Evolutionary conservation across 2,329 filamentous ascomycete species (phyloP), one percentile per base, ranked within the genome.

Genomic region (Fusarium xyrophilum): DNA sequence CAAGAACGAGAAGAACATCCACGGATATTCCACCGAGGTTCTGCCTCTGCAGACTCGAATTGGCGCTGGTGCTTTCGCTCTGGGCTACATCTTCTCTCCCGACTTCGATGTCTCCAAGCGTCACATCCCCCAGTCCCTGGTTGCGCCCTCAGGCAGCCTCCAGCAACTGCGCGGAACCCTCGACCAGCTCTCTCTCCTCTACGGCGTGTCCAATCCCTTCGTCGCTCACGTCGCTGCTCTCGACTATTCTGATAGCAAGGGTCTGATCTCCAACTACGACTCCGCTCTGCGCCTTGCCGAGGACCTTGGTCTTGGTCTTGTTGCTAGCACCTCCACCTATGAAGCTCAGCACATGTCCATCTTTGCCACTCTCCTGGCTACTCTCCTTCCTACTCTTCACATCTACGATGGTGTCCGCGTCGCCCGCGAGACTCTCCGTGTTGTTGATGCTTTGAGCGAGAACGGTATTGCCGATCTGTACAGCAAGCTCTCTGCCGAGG

Each of bases 71-170:
- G 89, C 92, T 69, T 91, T 98, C 76, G 93, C 96, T 25, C 86
- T 99, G 50, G 96, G 96, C 60, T 99, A 99, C 82, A 92, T 98
- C 78, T 99, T 98, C 85, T 97, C 94, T 65, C 93, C 93, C 75
- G 96, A 99, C 81, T 97, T 97, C 76, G 94, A 98, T 78, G 81
- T 97, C 75, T 89, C 87, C 83, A 97, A 96, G 85, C 89, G 94
- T 71, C 89, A 96, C 77, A 89, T 97, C 61, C 95, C 96, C 5
- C 96, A 99, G 85, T 90, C 93, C 19, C 89, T 99, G 68, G 82
- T 99, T 68, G 95, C 93, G 13, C 93, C 93, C 5, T 94, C 93
- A 1, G 89, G 92, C 46, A 95, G 90, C 69, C 83, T 99, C 70
- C 88, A 89, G 63, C 90, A 91, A 76, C 86, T 99, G 75, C 91